Percentiles rank a stretch among this genome's conserved stretches.
These are phyloP conservation scores for Trichoderma asperelloides DNA, from an alignment of 495 filamentous ascomycete species.

Conservation along the genomic window DNA sequence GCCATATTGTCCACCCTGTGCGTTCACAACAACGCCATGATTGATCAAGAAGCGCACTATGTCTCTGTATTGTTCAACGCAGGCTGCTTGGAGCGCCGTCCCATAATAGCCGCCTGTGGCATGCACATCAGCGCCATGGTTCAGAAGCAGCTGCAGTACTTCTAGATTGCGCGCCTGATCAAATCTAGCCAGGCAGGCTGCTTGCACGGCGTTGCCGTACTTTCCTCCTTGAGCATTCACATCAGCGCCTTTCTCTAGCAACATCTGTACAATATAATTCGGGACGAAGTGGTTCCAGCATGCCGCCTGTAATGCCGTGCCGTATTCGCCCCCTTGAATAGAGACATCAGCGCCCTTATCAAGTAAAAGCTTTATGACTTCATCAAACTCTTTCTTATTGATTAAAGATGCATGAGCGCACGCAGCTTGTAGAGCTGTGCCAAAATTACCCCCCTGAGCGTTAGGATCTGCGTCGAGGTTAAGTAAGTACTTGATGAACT, in stretches of 20 bases:
- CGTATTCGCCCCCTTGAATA: constrained; percentile 10
- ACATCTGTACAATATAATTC: constrained; percentile 12
- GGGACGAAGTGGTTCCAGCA: neutral
- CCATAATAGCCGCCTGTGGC: neutral
- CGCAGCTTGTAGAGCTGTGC: constrained; percentile 22
- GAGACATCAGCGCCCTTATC: constrained; percentile 14
- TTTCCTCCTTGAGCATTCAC: constrained; percentile 8
- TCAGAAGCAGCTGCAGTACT: constrained; percentile 17
- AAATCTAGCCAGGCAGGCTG: neutral
- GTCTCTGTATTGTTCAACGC: constrained; percentile 12
- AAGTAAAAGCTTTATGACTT: constrained; percentile 17
- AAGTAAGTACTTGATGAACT: neutral
- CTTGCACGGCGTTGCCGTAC: constrained; percentile 11
- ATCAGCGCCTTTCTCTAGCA: constrained; percentile 13
- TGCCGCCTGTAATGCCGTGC: constrained; percentile 18
- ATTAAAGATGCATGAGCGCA: too few species aligned
- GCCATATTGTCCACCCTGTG: too few species aligned
- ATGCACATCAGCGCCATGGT: constrained; percentile 18
- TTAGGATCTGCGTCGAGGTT: constrained; percentile 19
- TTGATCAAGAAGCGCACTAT: constrained; percentile 16
- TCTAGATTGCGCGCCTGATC: constrained; percentile 10
- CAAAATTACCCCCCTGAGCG: constrained; percentile 16
- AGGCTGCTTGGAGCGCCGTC: neutral
- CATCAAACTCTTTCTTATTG: too few species aligned
- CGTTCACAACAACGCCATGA: too few species aligned